These are phyloP conservation scores for Phytophthora fragariaefolia DNA, from an alignment of 352 stramenopile species.

Conservation along the genomic window DNA sequence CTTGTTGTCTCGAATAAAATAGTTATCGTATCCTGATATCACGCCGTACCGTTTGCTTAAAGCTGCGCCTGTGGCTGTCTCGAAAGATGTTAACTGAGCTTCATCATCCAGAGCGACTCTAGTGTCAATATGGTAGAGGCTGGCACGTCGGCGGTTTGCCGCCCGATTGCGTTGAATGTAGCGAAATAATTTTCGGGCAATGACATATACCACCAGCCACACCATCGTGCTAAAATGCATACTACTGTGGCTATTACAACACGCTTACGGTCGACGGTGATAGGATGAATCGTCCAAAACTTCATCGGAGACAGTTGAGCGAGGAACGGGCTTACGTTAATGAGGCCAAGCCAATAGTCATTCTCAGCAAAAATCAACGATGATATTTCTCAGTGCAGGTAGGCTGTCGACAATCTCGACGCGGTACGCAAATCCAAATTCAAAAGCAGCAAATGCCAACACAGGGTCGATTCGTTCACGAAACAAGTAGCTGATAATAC, in stretches of 20 bases:
- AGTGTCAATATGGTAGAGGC: neutral
- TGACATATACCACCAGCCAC: slow-evolving; percentile 30
- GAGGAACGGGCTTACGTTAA: slow-evolving; percentile 21
- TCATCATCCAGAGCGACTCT: neutral
- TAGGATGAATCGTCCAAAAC: slow-evolving; percentile 25
- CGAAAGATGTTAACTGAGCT: slow-evolving; percentile 21
- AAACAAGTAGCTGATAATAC: slow-evolving; percentile 32
- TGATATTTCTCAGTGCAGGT: slow-evolving; percentile 9
- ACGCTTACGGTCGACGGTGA: slow-evolving; percentile 14
- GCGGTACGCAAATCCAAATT: slow-evolving; percentile 26
- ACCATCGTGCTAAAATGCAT: slow-evolving; percentile 29
- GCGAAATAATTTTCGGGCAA: slow-evolving; percentile 33
- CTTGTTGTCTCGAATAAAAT: slow-evolving; percentile 35
- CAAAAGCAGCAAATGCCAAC: slow-evolving; percentile 31
- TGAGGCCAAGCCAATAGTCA: slow-evolving; percentile 21
- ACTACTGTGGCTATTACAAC: slow-evolving; percentile 26
- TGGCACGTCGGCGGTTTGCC: neutral
- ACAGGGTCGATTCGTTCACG: slow-evolving; percentile 42
- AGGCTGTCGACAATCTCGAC: slow-evolving; percentile 21
- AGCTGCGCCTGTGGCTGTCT: slow-evolving; percentile 24
- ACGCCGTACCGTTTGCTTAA: slow-evolving; percentile 41
- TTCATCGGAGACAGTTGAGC: slow-evolving; percentile 25
- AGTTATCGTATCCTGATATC: slow-evolving; percentile 51
- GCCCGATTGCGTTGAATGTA: slow-evolving; percentile 4
- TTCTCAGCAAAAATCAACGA: slow-evolving; percentile 27